A percentile compares a stretch with the other conserved stretches of the same genome.
These are phyloP conservation scores for Stipa capillata DNA, from an alignment of 176 grass and related monocot genomes.

Conservation along the genomic window DNA sequence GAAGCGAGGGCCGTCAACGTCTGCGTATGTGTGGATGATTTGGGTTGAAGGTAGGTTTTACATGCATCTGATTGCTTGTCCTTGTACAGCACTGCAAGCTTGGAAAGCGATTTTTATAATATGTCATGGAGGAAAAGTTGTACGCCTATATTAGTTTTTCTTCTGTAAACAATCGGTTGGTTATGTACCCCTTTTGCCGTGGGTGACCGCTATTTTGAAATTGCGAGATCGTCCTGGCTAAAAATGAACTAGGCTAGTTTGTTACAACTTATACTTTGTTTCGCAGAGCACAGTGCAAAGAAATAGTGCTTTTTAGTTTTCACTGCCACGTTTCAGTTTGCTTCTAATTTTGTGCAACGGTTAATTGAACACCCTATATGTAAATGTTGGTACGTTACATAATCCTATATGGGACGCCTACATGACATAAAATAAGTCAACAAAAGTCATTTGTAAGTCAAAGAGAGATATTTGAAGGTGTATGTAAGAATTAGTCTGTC, in stretches of 20 bases:
- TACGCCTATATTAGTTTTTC: not conserved
- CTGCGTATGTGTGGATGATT: too few species aligned
- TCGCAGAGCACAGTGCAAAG: not conserved
- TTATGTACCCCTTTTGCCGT: not conserved
- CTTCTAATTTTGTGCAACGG: not conserved
- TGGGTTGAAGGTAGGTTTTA: too few species aligned
- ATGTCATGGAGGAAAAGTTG: not conserved
- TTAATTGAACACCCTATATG: not conserved
- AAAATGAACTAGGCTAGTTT: not conserved
- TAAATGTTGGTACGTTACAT: too few species aligned
- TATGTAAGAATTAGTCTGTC: too few species aligned
- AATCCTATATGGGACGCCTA: too few species aligned
- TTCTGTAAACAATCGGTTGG: not conserved
- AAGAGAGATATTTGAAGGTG: too few species aligned
- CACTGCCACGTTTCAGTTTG: not conserved
- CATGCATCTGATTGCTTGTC: too few species aligned
- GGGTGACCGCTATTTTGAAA: not conserved
- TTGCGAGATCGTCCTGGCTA: not conserved
- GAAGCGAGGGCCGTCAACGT: too few species aligned
- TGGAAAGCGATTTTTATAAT: not conserved
- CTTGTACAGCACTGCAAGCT: not conserved
- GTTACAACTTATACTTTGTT: not conserved
- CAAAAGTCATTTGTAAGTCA: too few species aligned
- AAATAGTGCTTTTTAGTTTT: not conserved
- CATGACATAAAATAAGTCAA: too few species aligned